Evolutionary conservation across 768 basidiomycete genomes (phyloP), one percentile per base, ranked within the genome.

Genomic region (Tubosaeta brunneosetosa): DNA sequence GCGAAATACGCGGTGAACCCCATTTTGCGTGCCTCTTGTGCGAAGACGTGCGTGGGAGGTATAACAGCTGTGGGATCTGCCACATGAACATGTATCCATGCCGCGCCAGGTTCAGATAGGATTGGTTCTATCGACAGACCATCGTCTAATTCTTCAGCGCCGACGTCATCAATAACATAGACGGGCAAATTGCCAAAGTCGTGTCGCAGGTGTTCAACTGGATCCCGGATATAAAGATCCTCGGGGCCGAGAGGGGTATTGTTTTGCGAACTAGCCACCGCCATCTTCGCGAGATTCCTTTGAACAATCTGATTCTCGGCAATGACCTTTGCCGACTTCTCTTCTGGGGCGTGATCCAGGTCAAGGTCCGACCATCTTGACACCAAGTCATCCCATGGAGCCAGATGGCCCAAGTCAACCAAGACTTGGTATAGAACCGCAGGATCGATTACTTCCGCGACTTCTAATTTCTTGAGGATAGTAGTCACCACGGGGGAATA

Each of bases 61-160:
- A 99, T 76, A 44, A 86, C 58, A 11, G 85, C 74, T 2, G 91
- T 92, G 0, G 94, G 94, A 66, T 99, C 97, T 10, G 97, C 94
- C 51, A 99, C 78, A 64, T 98, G 97, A 25, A 87, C 76, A 61
- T 97, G 94, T 11, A 95, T 65, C 95, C 97, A 98, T 42, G 71
- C 64, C 17, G 68, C 75, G 14, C 75, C 79, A 2, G 82, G 80
- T 44, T 88, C 82, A 4, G 71, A 70, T 5, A 78, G 74, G 31
- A 86, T 76, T n/a, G 71, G 63, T 57, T 95, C 89, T 29, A 97
- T 63, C 2, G 94, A 94, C 31, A 99, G 61, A 3, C 93, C 97
- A 65, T 99, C 97, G 64, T 99, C 97, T 19, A 98, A 77, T 63
- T 99, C 97, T 61, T 86, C 71, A 0, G 97, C 94, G 7, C 61